Percentiles rank a stretch among this genome's conserved stretches.
Evolutionary conservation across 2,329 filamentous ascomycete species (phyloP).

Genomic region (Ophiostoma piceae): DNA sequence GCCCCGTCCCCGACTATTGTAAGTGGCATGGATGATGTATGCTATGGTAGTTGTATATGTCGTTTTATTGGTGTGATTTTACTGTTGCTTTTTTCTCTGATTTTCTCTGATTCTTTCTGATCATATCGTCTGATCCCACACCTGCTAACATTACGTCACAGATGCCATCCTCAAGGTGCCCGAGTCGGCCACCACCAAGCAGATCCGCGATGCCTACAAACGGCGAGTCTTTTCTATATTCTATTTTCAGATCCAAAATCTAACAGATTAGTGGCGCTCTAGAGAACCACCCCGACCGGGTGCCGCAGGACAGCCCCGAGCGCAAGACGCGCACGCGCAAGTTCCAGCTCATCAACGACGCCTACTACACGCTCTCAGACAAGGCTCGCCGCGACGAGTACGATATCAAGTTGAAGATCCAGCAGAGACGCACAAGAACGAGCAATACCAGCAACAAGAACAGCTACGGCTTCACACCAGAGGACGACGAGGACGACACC

Average conservation of each 20-base stretch:
- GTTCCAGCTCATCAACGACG: constrained; percentile 44
- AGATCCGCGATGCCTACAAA: constrained; percentile 94
- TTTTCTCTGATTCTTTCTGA: neutral
- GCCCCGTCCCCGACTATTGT: constrained; percentile 13
- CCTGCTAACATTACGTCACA: constrained; percentile 34
- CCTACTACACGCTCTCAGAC: constrained; percentile 64
- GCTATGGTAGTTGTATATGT: neutral
- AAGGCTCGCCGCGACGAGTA: constrained; percentile 72
- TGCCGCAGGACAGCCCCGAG: constrained; percentile 77
- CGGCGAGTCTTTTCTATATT: constrained; percentile 46
- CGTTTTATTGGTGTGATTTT: neutral
- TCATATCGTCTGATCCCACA: neutral
- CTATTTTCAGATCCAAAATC: too few relatives aligned
- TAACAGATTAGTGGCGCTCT: constrained; percentile 63
- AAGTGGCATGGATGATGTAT: neutral
- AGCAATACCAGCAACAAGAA: constrained; percentile 24
- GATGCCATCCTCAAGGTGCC: constrained; percentile 70
- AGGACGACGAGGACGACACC: constrained; percentile 40
- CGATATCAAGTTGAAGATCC: constrained; percentile 62
- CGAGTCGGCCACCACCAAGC: constrained; percentile 68
- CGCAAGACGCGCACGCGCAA: constrained; percentile 69
- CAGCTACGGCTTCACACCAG: constrained; percentile 23
- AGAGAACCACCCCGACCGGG: constrained; percentile 89
- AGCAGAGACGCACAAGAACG: constrained; percentile 3
- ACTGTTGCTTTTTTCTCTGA: neutral